A percentile compares a stretch with the other conserved stretches of the same genome.
phyloP scores from a whole-genome alignment of 2,329 filamentous ascomycete genomes.

The Ploettnerulaceae sp. region DNA sequence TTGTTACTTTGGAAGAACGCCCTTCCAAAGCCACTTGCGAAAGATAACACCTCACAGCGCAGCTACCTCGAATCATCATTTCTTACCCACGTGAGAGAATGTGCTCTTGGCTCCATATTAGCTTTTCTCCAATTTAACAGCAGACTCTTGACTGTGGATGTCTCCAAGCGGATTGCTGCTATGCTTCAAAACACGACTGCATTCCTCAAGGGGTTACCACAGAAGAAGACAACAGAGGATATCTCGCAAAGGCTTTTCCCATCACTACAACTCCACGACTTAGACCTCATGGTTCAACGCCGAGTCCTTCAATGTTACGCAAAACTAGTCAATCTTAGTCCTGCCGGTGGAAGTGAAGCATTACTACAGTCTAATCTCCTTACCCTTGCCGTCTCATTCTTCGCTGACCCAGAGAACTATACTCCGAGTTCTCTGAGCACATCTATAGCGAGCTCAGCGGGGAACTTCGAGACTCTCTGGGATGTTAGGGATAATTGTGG shows the following conservation, averaged over 20 bases:
- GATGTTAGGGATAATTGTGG: slow-evolving; percentile 91
- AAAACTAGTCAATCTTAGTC: slow-evolving; percentile 83
- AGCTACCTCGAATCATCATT: slow-evolving; percentile 88
- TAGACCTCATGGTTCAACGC: slow-evolving; percentile 88
- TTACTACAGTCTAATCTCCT: slow-evolving; percentile 88
- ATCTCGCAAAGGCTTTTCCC: slow-evolving; percentile 77
- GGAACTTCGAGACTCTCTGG: slow-evolving; percentile 91
- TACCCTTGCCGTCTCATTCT: slow-evolving; percentile 82
- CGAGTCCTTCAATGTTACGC: slow-evolving; percentile 93
- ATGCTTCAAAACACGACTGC: slow-evolving; percentile 94
- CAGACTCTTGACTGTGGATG: slow-evolving; percentile 84
- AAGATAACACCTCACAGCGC: slow-evolving; percentile 80
- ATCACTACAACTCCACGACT: slow-evolving; percentile 80
- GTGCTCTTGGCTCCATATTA: slow-evolving; percentile 83
- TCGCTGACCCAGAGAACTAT: slow-evolving; percentile 89
- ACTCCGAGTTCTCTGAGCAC: slow-evolving; percentile 79
- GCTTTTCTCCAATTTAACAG: slow-evolving; percentile 93
- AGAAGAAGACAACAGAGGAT: slow-evolving; percentile 82
- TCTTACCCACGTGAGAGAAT: slow-evolving; percentile 89
- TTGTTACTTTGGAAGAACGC: slow-evolving; percentile 97
- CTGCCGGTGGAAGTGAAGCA: slow-evolving; percentile 77
- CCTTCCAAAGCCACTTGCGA: slow-evolving; percentile 86
- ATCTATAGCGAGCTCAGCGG: slow-evolving; percentile 85
- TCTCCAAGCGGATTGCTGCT: slow-evolving; percentile 83
- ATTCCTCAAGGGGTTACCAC: slow-evolving; percentile 80